Evolutionary conservation across 2,329 filamentous ascomycete species (phyloP).

Genomic region (Diaporthe capsici): DNA sequence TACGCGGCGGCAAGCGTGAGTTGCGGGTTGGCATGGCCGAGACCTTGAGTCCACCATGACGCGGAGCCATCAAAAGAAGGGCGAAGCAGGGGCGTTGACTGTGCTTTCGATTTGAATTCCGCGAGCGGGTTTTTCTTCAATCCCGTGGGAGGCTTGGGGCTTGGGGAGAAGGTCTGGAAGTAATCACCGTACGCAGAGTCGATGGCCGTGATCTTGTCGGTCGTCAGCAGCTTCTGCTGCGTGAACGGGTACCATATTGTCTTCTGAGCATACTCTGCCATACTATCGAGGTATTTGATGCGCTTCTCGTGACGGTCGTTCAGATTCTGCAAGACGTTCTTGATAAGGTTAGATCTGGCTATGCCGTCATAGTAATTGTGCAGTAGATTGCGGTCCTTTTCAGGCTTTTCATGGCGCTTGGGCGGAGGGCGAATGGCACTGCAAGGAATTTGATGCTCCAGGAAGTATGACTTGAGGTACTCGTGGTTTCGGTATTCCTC

Average conservation of each 20-base stretch:
- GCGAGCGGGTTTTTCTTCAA: background rate
- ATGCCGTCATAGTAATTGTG: background rate
- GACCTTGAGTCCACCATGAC: conserved; percentile 92
- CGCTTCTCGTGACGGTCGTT: conserved; percentile 54
- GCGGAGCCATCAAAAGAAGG: conserved; percentile 87
- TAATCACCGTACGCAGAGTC: conserved; percentile 86
- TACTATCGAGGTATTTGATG: conserved; percentile 70
- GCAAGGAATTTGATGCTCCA: conserved; percentile 70
- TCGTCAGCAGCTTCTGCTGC: conserved; percentile 76
- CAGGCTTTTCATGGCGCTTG: conserved; percentile 52
- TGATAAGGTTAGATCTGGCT: conserved; percentile 7
- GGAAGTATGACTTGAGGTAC: conserved; percentile 79
- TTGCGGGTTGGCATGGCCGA: conserved; percentile 82
- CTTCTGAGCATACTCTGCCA: conserved; percentile 72
- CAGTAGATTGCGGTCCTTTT: conserved; percentile 57
- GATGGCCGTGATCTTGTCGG: conserved; percentile 78
- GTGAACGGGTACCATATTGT: conserved; percentile 91
- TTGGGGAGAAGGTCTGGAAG: conserved; percentile 71
- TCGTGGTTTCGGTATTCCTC: conserved; percentile 75
- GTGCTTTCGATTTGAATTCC: conserved; percentile 31
- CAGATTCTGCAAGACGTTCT: background rate
- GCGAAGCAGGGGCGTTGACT: conserved; percentile 58
- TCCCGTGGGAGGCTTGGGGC: background rate
- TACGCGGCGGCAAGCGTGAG: conserved; percentile 83
- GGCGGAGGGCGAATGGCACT: conserved; percentile 74